Percentiles rank a stretch among this genome's conserved stretches.
Evolutionary conservation across 208 protist species (phyloP).

Genomic region (Tetramitus jugosus): DNA sequence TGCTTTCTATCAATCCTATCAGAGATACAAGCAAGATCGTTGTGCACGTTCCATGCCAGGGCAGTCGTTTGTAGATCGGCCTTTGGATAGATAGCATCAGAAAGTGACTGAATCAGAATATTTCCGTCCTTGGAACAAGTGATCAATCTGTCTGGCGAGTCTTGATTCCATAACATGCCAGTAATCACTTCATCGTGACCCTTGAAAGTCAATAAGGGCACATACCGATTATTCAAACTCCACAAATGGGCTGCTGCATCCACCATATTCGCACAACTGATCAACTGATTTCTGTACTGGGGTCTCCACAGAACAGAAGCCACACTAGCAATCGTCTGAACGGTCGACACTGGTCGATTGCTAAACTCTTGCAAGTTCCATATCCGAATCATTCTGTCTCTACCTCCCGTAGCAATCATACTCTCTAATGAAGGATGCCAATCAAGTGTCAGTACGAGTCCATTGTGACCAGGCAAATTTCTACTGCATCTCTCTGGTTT

Average conservation of each 20-base stretch:
- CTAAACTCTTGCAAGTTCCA: background rate
- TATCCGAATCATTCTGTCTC: background rate
- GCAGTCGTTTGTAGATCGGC: background rate
- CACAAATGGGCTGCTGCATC: background rate
- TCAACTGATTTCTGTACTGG: background rate
- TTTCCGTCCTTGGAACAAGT: constrained; percentile 4
- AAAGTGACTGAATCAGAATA: background rate
- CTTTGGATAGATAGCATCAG: background rate
- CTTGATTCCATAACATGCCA: background rate
- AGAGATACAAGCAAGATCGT: background rate
- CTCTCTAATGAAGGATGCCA: constrained; percentile 3
- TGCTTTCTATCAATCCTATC: too few species aligned
- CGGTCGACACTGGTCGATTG: background rate
- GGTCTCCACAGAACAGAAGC: constrained; percentile 10
- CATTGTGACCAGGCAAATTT: background rate
- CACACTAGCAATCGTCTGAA: constrained; percentile 18
- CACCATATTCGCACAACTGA: background rate
- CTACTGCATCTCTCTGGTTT: background rate
- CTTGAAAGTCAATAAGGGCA: background rate
- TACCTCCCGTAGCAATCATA: background rate
- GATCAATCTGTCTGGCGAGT: background rate
- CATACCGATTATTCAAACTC: background rate
- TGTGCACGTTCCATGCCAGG: background rate
- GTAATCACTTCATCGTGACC: background rate
- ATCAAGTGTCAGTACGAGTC: constrained; percentile 2